Conservation (phyloP, 306 rosid species). For the Citrullus mucosospermus region DNA sequence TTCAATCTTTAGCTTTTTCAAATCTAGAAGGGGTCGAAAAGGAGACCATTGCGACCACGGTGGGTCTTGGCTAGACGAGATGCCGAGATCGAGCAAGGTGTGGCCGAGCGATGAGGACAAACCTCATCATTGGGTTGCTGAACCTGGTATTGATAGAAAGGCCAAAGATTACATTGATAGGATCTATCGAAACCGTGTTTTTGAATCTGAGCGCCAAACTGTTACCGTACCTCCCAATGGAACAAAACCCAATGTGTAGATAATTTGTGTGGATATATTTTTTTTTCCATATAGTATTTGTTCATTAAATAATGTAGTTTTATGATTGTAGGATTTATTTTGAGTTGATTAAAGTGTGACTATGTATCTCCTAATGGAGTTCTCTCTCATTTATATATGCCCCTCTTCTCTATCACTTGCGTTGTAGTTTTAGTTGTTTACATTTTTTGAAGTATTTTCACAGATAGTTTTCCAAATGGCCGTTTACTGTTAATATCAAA, state of each 20-base stretch:
- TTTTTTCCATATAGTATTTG: not conserved
- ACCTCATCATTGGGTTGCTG: conserved; percentile 45
- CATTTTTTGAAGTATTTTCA: too few species aligned
- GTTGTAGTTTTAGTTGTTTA: too few species aligned
- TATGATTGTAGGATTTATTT: too few species aligned
- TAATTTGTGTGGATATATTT: not conserved
- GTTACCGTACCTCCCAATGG: conserved; percentile 24
- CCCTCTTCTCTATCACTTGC: too few species aligned
- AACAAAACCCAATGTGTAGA: not conserved
- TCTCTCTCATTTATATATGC: too few species aligned
- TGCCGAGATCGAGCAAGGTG: conserved; percentile 23
- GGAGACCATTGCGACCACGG: conserved; percentile 2
- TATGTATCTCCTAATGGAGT: too few species aligned
- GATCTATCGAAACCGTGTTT: conserved; percentile 30
- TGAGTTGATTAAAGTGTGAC: too few species aligned
- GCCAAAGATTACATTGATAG: conserved; percentile 40
- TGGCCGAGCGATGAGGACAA: conserved; percentile 76
- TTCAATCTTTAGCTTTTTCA: too few species aligned
- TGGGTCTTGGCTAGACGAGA: conserved; percentile 10
- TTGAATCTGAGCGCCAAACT: conserved; percentile 26
- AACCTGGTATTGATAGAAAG: conserved; percentile 50
- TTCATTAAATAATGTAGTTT: too few species aligned
- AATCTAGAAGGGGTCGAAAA: conserved; percentile 18
- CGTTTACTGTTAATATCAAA: too few species aligned
- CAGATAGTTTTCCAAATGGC: too few species aligned